phyloP scores from a whole-genome alignment of 805 yeast species.

The Zygoascus ofunaensis region DNA sequence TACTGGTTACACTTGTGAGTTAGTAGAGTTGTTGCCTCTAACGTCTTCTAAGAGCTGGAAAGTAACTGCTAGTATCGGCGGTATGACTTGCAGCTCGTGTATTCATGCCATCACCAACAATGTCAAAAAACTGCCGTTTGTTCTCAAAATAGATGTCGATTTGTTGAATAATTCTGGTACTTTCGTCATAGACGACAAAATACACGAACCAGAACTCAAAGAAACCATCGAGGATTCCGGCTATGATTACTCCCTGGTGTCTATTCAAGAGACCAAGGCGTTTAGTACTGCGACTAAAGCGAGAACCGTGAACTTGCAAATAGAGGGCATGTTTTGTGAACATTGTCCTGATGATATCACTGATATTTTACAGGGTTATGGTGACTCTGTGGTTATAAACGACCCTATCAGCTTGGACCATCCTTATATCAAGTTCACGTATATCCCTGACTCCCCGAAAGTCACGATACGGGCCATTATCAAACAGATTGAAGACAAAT shows the following conservation, averaged over 20 bases:
- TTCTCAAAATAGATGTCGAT: slow-evolving; percentile 45
- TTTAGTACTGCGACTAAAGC: slow-evolving; percentile 41
- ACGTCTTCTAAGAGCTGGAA: slow-evolving; percentile 37
- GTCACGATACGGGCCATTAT: slow-evolving; percentile 50
- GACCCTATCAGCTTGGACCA: slow-evolving; percentile 45
- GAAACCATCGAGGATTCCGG: slow-evolving; percentile 58
- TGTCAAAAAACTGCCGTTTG: slow-evolving; percentile 39
- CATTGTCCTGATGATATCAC: slow-evolving; percentile 56
- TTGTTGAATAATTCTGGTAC: slow-evolving; percentile 53
- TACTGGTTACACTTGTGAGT: slow-evolving; percentile 39
- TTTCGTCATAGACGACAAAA: slow-evolving; percentile 40
- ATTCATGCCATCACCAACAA: slow-evolving; percentile 44
- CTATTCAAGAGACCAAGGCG: slow-evolving; percentile 37
- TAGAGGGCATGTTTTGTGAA: slow-evolving; percentile 61
- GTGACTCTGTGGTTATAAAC: slow-evolving; percentile 44
- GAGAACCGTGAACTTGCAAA: slow-evolving; percentile 47
- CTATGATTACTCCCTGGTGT: slow-evolving; percentile 47
- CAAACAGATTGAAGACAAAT: slow-evolving; percentile 38
- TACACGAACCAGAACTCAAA: slow-evolving; percentile 34
- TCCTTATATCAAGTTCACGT: slow-evolving; percentile 57
- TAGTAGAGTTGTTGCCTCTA: slow-evolving; percentile 53
- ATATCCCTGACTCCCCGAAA: slow-evolving; percentile 46
- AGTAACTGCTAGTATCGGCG: slow-evolving; percentile 56
- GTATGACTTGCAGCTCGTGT: slow-evolving; percentile 70
- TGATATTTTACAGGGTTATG: slow-evolving; percentile 41